phyloP scores from a whole-genome alignment of 2,329 filamentous ascomycete genomes.

The Paecilomyces dactylethromorphus region DNA sequence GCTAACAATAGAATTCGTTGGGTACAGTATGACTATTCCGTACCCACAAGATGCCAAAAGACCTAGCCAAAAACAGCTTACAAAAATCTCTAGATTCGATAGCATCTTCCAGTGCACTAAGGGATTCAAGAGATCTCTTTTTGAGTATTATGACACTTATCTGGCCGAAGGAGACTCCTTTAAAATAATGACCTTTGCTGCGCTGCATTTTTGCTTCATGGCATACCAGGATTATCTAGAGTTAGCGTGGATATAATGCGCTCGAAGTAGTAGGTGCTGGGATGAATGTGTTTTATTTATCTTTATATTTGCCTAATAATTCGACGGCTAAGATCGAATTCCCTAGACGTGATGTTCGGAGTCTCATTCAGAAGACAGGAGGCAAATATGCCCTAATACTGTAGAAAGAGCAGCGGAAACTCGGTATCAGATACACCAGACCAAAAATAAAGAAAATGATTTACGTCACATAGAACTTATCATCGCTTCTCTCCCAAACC shows the following conservation, averaged over 20 bases:
- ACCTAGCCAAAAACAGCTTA: too few relatives aligned
- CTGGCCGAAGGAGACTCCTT: too few relatives aligned
- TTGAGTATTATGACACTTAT: too few relatives aligned
- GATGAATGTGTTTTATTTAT: neutral
- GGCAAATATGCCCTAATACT: neutral
- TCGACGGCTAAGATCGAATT: neutral
- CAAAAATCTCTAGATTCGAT: too few relatives aligned
- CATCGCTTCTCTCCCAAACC: constrained; percentile 24
- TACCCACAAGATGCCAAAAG: too few relatives aligned
- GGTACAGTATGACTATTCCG: too few relatives aligned
- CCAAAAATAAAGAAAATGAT: neutral
- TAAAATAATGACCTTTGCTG: too few relatives aligned
- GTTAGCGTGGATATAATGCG: neutral
- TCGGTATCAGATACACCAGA: neutral
- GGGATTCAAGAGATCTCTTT: too few relatives aligned
- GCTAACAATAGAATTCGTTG: too few relatives aligned
- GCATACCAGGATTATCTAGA: neutral
- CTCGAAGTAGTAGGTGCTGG: neutral
- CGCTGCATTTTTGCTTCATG: too few relatives aligned
- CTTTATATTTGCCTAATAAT: neutral
- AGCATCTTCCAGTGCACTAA: too few relatives aligned
- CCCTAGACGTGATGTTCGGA: neutral
- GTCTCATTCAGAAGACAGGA: neutral
- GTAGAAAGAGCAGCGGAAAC: constrained; percentile 5
- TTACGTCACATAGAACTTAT: constrained; percentile 2